Evolutionary conservation across 2,329 filamentous ascomycete species (phyloP).

Genomic region (Penicillium sp.): DNA sequence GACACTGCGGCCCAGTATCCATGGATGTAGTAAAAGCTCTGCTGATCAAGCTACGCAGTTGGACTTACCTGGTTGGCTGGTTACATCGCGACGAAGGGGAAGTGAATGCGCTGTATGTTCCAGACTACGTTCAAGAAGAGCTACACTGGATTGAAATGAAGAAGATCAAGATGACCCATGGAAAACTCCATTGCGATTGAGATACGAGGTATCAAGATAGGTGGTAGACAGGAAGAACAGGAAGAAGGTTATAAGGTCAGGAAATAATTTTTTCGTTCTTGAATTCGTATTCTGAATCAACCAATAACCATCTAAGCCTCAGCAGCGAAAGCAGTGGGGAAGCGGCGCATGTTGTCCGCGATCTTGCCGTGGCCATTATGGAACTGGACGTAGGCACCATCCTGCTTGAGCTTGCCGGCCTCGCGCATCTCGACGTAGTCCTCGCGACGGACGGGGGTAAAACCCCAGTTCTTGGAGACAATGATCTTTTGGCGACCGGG

Average conservation of each 20-base stretch:
- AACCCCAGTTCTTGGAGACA: conserved; percentile 99
- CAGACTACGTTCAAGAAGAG: neutral
- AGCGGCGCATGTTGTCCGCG: conserved; percentile 84
- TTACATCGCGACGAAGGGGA: neutral
- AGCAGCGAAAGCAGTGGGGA: conserved; percentile 78
- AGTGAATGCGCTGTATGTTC: neutral
- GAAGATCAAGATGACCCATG: conserved; percentile 14
- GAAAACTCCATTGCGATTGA: conserved; percentile 26
- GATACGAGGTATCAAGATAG: conserved; percentile 23
- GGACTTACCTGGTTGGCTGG: neutral
- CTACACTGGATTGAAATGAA: neutral
- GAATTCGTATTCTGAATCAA: conserved; percentile 29
- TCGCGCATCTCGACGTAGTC: conserved; percentile 97
- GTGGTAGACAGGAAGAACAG: conserved; percentile 14
- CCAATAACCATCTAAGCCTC: conserved; percentile 45
- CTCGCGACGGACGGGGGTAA: conserved; percentile 96
- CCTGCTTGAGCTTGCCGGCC: conserved; percentile 89
- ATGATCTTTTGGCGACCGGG: conserved; percentile 99
- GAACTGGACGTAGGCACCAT: conserved; percentile 99
- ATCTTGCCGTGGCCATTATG: conserved; percentile 89
- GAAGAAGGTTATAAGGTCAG: conserved; percentile 23
- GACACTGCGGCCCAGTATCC: neutral
- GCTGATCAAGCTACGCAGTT: neutral
- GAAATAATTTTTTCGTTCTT: conserved; percentile 26
- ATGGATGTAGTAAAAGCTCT: neutral